Evolutionary conservation across 345 rosid species (phyloP), one percentile per base, ranked within the genome.

Genomic region (Populus simonii): DNA sequence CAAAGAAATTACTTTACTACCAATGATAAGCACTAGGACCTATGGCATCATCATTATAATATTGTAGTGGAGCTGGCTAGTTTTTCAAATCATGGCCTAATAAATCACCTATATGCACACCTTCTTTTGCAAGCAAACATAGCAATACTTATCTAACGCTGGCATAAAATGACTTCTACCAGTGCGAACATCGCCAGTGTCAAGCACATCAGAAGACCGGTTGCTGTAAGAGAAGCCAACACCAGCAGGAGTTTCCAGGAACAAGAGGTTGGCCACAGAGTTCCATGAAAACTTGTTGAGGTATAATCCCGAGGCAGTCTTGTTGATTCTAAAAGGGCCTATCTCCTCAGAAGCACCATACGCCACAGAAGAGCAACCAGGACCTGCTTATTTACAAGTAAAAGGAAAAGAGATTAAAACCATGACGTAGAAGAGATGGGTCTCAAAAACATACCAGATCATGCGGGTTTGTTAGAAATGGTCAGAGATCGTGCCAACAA

Each of bases 261-360:
- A 96, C 84, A 96, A 84, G 83, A 96, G 92, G 77, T 94, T 96
- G 78, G 99, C 91, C 80, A 75, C 82, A 12, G 88, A 74, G 87
- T 94, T 96, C 99, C 99, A 96, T 5, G 98, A 89, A 89, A 90
- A 90, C 45, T 90, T 94, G 92, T 94, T 94, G 29, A 91, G 87
- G 87, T 85, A 85, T 73, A 96, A 73, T 25, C 97, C 97, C n/a
- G 95, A 87, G 61, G 90, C 90, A 55, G 95, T 89, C 85, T 82
- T 91, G 85, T 89, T 90, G 25, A 96, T 88, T 86, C 94, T 88
- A 71, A 94, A 96, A 3, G 99, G 99, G 45, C 98, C 99, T 31
- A 96, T 91, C 83, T 96, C 98, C 86, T 96, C 99, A 36, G 99
- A 96, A 79, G 99, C 98, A 16, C 99, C 99, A 76, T 93, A 96